Conservation (phyloP, 2,329 filamentous ascomycete genomes). For the Hymenoscyphus repandus region DNA sequence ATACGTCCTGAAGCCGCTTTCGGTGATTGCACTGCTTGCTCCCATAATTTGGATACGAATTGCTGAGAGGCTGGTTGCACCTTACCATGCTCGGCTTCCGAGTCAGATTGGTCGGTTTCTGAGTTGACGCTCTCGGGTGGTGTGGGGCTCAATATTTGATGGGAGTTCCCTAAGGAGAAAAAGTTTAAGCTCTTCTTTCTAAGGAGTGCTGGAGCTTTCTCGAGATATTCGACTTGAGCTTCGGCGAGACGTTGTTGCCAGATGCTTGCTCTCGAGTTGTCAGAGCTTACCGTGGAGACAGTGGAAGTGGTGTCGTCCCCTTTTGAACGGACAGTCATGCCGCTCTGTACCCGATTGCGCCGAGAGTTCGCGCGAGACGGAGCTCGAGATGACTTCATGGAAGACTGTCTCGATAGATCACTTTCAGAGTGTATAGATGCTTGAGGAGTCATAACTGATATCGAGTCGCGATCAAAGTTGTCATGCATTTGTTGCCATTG, state of each 20-base stretch:
- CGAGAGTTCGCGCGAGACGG: slow-evolving; percentile 37
- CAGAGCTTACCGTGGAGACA: slow-evolving; percentile 30
- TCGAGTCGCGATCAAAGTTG: slow-evolving; percentile 37
- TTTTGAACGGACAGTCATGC: slow-evolving; percentile 22
- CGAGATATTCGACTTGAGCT: slow-evolving; percentile 41
- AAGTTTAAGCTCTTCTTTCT: slow-evolving; percentile 37
- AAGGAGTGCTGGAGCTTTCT: slow-evolving; percentile 36
- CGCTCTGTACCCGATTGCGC: slow-evolving; percentile 34
- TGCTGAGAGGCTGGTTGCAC: neutral
- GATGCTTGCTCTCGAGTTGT: slow-evolving; percentile 33
- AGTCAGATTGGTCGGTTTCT: slow-evolving; percentile 26
- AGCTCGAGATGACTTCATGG: slow-evolving; percentile 32
- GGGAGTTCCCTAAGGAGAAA: slow-evolving; percentile 34
- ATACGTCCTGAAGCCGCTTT: slow-evolving; percentile 18
- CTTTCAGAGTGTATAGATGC: slow-evolving; percentile 12
- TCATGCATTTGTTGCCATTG: slow-evolving; percentile 55
- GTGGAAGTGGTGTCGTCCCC: slow-evolving; percentile 25
- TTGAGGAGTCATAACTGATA: slow-evolving; percentile 21
- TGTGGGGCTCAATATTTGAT: slow-evolving; percentile 45
- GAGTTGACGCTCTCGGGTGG: slow-evolving; percentile 48
- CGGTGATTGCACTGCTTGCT: slow-evolving; percentile 10
- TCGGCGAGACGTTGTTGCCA: slow-evolving; percentile 43
- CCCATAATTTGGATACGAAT: slow-evolving; percentile 21
- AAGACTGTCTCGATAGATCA: slow-evolving; percentile 17
- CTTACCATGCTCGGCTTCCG: slow-evolving; percentile 16